Conservation (phyloP, 768 basidiomycete species). For the Boletus rubropictus region DNA sequence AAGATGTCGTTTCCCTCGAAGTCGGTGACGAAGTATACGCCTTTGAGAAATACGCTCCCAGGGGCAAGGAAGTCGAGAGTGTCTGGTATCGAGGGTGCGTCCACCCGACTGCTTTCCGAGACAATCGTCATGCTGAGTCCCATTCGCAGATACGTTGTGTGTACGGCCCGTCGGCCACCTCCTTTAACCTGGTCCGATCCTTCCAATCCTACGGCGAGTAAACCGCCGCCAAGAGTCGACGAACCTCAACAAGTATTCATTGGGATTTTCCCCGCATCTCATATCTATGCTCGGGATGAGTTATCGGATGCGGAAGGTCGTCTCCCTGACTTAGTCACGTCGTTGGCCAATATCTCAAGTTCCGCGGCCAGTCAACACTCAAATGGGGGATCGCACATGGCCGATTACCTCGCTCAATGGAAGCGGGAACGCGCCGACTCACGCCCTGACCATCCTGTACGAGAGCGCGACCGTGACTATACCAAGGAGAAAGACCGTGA, state of each 20-base stretch:
- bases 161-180: conserved; percentile 64
- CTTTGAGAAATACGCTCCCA: conserved; percentile 83
- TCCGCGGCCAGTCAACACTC: conserved; percentile 28
- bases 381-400: conserved; percentile 36
- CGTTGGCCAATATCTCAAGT: conserved; percentile 38
- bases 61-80: conserved; percentile 67
- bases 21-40: conserved; percentile 97
- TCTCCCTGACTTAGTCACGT: conserved; percentile 67
- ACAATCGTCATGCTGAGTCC: background rate
- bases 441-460: conserved; percentile 19
- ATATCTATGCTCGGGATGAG: conserved; percentile 82
- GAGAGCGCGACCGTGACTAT: conserved; percentile 33
- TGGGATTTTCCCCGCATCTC: conserved; percentile 89
- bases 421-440: conserved; percentile 31
- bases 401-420: conserved; percentile 44
- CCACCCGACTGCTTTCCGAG: background rate
- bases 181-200: conserved; percentile 68
- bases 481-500: conserved; percentile 50
- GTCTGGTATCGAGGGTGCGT: conserved; percentile 94
- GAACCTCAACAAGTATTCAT: conserved; percentile 87
- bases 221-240: conserved; percentile 55
- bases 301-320: conserved; percentile 83
- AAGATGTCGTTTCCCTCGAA: conserved; percentile 80
- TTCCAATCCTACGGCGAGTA: conserved; percentile 29
- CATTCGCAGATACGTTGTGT: conserved; percentile 70